Evolutionary conservation across 2,329 filamentous ascomycete genomes (phyloP).

Genomic region (Scedosporium apiospermum): DNA sequence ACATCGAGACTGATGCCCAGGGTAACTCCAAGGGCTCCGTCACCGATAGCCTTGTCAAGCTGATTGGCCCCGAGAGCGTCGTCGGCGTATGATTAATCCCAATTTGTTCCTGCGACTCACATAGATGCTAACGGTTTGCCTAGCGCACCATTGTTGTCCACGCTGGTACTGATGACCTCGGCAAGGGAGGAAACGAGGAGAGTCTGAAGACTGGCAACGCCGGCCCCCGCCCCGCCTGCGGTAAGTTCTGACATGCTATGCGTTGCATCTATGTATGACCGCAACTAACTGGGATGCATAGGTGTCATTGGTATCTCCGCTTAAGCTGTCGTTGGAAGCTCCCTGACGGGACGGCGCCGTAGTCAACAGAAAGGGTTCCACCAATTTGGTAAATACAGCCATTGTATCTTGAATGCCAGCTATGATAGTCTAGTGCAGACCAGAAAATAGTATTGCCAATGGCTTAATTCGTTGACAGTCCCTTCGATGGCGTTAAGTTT

Average conservation of each 20-base stretch:
- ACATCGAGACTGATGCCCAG: constrained; percentile 90
- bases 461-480: background rate
- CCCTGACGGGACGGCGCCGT: background rate
- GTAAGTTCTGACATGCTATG: constrained; percentile 40
- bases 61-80: constrained; percentile 92
- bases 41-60: constrained; percentile 77
- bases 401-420: background rate
- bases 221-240: constrained; percentile 86
- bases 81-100: constrained; percentile 59
- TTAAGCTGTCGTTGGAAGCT: constrained; percentile 31
- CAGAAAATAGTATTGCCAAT: background rate
- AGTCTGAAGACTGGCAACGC: constrained; percentile 98
- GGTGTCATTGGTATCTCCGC: constrained; percentile 83
- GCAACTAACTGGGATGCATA: constrained; percentile 20
- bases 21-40: constrained; percentile 79
- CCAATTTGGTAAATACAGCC: background rate
- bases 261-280: background rate
- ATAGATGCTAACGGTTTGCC: constrained; percentile 8
- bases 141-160: constrained; percentile 93
- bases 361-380: background rate
- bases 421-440: background rate
- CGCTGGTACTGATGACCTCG: constrained; percentile 91
- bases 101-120: constrained; percentile 10
- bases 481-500: background rate
- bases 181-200: constrained; percentile 84